These are phyloP conservation scores for Phaeophleospora eucalypticola DNA, from an alignment of 2,329 filamentous ascomycete species.

Conservation along the genomic window DNA sequence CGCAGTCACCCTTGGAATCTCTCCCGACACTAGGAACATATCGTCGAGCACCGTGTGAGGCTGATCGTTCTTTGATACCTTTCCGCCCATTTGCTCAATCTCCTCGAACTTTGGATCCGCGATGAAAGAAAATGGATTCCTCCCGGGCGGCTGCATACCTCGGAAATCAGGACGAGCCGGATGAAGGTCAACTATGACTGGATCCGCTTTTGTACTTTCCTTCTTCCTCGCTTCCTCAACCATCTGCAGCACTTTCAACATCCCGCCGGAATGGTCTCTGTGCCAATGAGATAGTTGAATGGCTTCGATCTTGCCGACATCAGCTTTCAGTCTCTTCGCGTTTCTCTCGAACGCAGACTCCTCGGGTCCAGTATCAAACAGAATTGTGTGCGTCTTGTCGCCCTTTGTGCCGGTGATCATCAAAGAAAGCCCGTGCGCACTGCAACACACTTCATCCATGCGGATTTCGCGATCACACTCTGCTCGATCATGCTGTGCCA, in stretches of 20 bases:
- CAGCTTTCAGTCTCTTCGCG: constrained; percentile 20
- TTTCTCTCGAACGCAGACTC: constrained; percentile 25
- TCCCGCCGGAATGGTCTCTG: constrained; percentile 28
- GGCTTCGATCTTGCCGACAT: constrained; percentile 19
- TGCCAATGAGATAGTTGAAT: constrained; percentile 29
- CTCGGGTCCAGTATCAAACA: constrained; percentile 29
- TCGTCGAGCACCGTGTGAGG: constrained; percentile 21
- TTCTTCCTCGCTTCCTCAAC: constrained; percentile 16
- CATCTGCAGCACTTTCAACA: constrained; percentile 23
- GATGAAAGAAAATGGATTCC: constrained; percentile 17
- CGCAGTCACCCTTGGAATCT: constrained; percentile 24
- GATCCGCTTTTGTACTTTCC: background rate
- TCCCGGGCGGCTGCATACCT: constrained; percentile 19
- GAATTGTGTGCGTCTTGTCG: constrained; percentile 19
- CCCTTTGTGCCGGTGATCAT: constrained; percentile 25
- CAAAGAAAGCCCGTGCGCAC: constrained; percentile 27
- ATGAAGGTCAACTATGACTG: constrained; percentile 25
- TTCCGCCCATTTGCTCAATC: constrained; percentile 22
- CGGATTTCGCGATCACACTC: constrained; percentile 12
- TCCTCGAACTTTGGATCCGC: constrained; percentile 28
- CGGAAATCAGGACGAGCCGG: constrained; percentile 23
- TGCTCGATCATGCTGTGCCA: background rate
- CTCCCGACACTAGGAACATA: constrained; percentile 25
- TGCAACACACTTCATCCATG: constrained; percentile 30
- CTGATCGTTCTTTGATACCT: constrained; percentile 21